Base-by-base conservation (phyloP, 2,329 filamentous ascomycete genomes). In the Arthrobotrys sinensis region DNA sequence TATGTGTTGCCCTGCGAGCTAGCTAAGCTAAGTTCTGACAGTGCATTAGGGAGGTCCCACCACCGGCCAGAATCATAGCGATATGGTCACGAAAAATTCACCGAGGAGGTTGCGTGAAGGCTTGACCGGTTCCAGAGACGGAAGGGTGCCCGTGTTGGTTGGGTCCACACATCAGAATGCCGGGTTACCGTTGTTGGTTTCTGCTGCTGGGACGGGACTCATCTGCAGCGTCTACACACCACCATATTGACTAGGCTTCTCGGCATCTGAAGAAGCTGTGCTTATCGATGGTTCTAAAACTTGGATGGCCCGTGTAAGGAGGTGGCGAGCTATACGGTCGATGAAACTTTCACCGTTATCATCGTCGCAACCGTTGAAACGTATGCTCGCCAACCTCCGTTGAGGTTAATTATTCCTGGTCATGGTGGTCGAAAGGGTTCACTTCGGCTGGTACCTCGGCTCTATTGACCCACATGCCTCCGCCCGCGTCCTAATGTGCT, bases 401-500 rank as follows among this genome's bases (percentile, higher is more conserved):
- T 11, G n/a, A 50, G 40, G 48, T 40, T 38, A 10, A 38, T 10
- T 38, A 38, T 38, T 60, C 55, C 36, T 40, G 55, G 36, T 43
- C 16, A 32, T 43, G 38, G 28, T 40, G 53, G 38, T 38, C 12
- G 45, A 70, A 46, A 62, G 43, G 34, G 45, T 46, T 40, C 43
- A 55, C 45, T 40, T 72, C 67, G 68, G 62, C 62, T 72, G 62
- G 40, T 43, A 72, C 67, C 62, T 78, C 67, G 67, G 75, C 71
- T 72, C 46, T 62, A 38, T 53, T 38, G 67, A 64, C 62, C 62
- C 75, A 78, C 75, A 72, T 71, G 67, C 63, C 67, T 63, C 53
- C 32, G 21, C 45, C 53, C 62, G 66, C 28, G 62, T 48, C 34
- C 67, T 62, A 8, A 60, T 60, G 48, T 50, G 52, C 48, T 46